phyloP scores from a whole-genome alignment of 2,329 filamentous ascomycete species.

The Aspergillus fischeri region DNA sequence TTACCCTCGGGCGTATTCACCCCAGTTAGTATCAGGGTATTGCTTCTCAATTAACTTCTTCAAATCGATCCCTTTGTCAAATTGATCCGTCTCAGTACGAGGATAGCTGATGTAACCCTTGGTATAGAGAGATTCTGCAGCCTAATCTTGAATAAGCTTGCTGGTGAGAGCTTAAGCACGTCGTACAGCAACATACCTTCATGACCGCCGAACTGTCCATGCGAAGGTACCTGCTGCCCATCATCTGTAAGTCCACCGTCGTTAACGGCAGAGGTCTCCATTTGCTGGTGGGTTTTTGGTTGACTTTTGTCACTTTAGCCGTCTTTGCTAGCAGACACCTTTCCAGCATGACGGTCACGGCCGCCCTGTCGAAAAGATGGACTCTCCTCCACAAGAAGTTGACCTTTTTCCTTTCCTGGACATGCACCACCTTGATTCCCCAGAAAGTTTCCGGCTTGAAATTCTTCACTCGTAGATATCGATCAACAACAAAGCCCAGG shows the following conservation, averaged over 20 bases:
- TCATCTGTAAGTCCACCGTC: constrained; percentile 94
- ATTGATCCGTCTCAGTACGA: constrained; percentile 93
- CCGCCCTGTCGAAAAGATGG: constrained; percentile 82
- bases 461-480: constrained; percentile 89
- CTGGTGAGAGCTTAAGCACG: background rate
- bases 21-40: constrained; percentile 71
- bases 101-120: constrained; percentile 97
- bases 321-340: constrained; percentile 71
- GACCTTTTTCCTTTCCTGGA: constrained; percentile 71
- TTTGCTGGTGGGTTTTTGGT: constrained; percentile 87
- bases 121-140: constrained; percentile 83
- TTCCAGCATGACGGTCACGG: constrained; percentile 78
- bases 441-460: constrained; percentile 92
- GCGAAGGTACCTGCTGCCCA: constrained; percentile 81
- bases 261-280: constrained; percentile 92
- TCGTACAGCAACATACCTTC: constrained; percentile 48
- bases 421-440: constrained; percentile 81
- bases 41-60: constrained; percentile 78
- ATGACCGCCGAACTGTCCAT: constrained; percentile 91
- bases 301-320: constrained; percentile 78
- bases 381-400: constrained; percentile 79
- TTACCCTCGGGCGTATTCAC: constrained; percentile 67
- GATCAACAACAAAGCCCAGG: constrained; percentile 91
- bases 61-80: constrained; percentile 85
- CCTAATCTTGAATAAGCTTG: constrained; percentile 23